Percentiles rank a stretch among this genome's conserved stretches.
These are phyloP conservation scores for Saturnispora diversa DNA, from an alignment of 805 yeast species.

Conservation along the genomic window DNA sequence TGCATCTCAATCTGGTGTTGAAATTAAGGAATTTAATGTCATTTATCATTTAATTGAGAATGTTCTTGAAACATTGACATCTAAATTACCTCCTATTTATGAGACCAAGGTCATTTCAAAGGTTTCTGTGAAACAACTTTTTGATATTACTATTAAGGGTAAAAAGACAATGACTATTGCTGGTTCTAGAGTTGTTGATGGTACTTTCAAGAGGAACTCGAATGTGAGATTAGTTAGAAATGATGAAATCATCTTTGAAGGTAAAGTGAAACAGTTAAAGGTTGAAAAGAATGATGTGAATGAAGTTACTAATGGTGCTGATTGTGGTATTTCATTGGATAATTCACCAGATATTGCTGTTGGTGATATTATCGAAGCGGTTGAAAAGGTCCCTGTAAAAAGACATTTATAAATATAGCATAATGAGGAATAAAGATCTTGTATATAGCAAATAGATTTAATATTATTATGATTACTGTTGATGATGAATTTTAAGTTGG, in stretches of 20 bases:
- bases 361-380: conserved; percentile 71
- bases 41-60: conserved; percentile 85
- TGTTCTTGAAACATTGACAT: conserved; percentile 57
- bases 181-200: conserved; percentile 75
- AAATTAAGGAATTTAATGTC: conserved; percentile 59
- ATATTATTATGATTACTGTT: no score
- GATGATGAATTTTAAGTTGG: no score
- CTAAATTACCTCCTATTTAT: conserved; percentile 53
- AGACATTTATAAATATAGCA: conserved; percentile 36
- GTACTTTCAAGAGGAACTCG: conserved; percentile 54
- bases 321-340: conserved; percentile 79
- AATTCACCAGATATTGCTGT: conserved; percentile 27
- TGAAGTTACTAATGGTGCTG: conserved; percentile 77
- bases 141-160: conserved; percentile 54
- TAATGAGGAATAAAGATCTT: not conserved
- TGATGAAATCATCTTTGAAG: conserved; percentile 41
- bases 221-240: conserved; percentile 32
- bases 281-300: conserved; percentile 71
- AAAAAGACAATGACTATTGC: conserved; percentile 60
- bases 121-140: conserved; percentile 61
- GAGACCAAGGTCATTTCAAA: conserved; percentile 62
- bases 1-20: conserved; percentile 52
- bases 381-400: conserved; percentile 55
- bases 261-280: conserved; percentile 59
- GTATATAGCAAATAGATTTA: not conserved